phyloP scores from a whole-genome alignment of 2,329 filamentous ascomycete genomes.

The Arthrobotrys musiformis region DNA sequence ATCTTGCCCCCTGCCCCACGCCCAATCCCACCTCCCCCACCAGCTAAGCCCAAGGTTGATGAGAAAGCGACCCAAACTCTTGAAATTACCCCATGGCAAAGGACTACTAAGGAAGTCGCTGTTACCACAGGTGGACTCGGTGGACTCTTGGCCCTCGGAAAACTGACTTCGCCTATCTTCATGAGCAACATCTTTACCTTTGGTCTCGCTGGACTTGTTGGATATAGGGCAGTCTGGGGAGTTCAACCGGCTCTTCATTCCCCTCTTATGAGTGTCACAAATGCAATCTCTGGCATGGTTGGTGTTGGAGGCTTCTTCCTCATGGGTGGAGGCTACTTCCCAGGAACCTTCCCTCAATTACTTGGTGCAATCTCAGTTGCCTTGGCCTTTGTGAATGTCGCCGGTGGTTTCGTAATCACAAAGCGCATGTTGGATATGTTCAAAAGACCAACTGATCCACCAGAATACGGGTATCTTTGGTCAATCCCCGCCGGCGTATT shows the following conservation, averaged over 20 bases:
- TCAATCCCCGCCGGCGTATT: conserved; percentile 80
- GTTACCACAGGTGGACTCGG: conserved; percentile 81
- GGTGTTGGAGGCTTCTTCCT: conserved; percentile 89
- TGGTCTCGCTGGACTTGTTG: conserved; percentile 82
- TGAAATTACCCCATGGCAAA: conserved; percentile 83
- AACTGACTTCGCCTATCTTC: conserved; percentile 82
- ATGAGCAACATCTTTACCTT: conserved; percentile 91
- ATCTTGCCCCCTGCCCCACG: conserved; percentile 69
- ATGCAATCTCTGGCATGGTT: conserved; percentile 89
- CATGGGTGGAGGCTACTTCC: conserved; percentile 82
- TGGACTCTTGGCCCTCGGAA: conserved; percentile 78
- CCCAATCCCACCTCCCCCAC: conserved; percentile 65
- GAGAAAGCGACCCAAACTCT: conserved; percentile 68
- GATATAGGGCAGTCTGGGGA: conserved; percentile 89
- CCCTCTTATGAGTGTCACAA: conserved; percentile 91
- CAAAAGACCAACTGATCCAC: conserved; percentile 82
- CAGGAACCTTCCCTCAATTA: conserved; percentile 79
- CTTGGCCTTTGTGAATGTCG: conserved; percentile 87
- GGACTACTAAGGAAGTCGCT: conserved; percentile 78
- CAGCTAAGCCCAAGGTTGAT: conserved; percentile 63
- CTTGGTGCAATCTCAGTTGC: conserved; percentile 84
- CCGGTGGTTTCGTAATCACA: conserved; percentile 88
- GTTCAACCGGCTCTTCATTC: conserved; percentile 85
- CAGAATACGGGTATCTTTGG: conserved; percentile 89
- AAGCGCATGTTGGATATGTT: conserved; percentile 96